phyloP scores from a whole-genome alignment of 2,329 filamentous ascomycete genomes.

The Cladosporium sp. region DNA sequence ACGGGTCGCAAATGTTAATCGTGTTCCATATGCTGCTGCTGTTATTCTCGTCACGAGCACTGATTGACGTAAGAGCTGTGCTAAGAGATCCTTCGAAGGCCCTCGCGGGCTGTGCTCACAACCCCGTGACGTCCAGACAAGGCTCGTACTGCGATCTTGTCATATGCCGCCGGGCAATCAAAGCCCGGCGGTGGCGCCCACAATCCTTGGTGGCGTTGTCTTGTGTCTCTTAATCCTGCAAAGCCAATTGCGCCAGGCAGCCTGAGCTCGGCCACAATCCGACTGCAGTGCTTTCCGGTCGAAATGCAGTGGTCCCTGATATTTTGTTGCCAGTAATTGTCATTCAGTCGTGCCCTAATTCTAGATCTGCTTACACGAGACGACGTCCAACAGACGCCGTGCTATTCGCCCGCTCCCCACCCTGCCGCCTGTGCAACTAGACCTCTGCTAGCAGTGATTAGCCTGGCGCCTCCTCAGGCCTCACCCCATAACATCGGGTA shows the following conservation, averaged over 20 bases:
- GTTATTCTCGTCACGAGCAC: constrained; percentile 1
- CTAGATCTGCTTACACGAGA: constrained; percentile 9
- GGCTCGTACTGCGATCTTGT: neutral
- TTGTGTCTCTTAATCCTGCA: constrained; percentile 5
- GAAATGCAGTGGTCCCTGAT: neutral
- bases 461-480: constrained; percentile 7
- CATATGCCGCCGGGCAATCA: neutral
- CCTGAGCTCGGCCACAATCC: neutral
- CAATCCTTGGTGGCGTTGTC: constrained; percentile 9
- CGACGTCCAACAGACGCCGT: constrained; percentile 2
- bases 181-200: neutral
- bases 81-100: neutral
- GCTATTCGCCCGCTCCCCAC: neutral
- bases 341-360: neutral
- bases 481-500: constrained; percentile 13
- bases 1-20: constrained; percentile 2
- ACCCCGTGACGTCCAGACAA: neutral
- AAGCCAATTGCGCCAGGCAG: constrained; percentile 1
- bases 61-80: constrained; percentile 3
- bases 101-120: neutral
- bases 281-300: neutral
- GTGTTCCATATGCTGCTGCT: neutral
- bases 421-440: constrained; percentile 7
- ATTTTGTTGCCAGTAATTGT: neutral
- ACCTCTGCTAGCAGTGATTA: neutral